A percentile compares a stretch with the other conserved stretches of the same genome.
These are phyloP conservation scores for Fusarium staphyleae DNA, from an alignment of 2,329 filamentous ascomycete species.

Conservation along the genomic window DNA sequence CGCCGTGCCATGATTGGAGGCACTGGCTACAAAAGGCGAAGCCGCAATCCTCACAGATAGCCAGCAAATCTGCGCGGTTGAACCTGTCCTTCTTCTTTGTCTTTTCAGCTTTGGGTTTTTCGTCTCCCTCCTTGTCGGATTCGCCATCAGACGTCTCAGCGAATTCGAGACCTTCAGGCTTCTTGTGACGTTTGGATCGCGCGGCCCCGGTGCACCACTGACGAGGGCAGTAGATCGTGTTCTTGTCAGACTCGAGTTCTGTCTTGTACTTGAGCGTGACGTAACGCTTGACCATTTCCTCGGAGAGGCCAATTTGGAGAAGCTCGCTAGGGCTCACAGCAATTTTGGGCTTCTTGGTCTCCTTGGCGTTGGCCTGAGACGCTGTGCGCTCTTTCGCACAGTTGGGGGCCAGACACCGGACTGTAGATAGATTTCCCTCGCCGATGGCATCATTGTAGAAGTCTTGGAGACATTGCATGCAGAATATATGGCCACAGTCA, in stretches of 20 bases:
- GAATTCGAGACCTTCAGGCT: conserved; percentile 71
- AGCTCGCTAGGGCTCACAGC: conserved; percentile 85
- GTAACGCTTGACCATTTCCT: conserved; percentile 81
- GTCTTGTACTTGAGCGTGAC: conserved; percentile 91
- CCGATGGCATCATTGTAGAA: conserved; percentile 90
- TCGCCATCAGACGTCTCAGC: conserved; percentile 63
- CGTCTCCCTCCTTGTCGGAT: conserved; percentile 46
- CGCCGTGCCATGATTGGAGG: conserved; percentile 87
- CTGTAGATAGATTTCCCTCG: conserved; percentile 79
- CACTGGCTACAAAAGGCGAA: conserved; percentile 85
- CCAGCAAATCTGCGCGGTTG: conserved; percentile 69
- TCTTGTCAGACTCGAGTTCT: conserved; percentile 88
- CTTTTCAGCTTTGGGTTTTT: conserved; percentile 18
- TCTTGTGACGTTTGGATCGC: conserved; percentile 74
- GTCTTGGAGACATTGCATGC: conserved; percentile 82
- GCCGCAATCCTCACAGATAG: conserved; percentile 86
- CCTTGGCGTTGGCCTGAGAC: conserved; percentile 25
- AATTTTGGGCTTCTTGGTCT: conserved; percentile 65
- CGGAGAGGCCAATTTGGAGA: conserved; percentile 74
- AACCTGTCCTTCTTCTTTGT: conserved; percentile 44
- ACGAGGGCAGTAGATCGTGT: conserved; percentile 90
- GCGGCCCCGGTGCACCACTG: conserved; percentile 93
- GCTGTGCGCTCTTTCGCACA: conserved; percentile 72
- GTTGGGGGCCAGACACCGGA: conserved; percentile 80
- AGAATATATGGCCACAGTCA: conserved; percentile 91